These are phyloP conservation scores for Neonectria sp. DNA, from an alignment of 2,329 filamentous ascomycete species.

Conservation along the genomic window DNA sequence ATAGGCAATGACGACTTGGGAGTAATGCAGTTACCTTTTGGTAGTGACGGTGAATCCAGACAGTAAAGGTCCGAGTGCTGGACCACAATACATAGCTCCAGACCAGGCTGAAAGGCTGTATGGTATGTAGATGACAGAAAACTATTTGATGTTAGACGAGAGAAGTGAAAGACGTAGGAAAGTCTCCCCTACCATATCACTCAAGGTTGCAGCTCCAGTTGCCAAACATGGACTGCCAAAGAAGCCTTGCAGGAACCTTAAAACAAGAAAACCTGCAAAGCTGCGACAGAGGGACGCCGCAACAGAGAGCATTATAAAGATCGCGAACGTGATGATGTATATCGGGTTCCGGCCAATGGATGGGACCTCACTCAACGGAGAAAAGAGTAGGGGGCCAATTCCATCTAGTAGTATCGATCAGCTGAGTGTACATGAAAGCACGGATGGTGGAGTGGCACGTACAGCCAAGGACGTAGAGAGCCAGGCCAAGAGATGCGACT, in stretches of 20 bases:
- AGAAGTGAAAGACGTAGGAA: too few relatives aligned
- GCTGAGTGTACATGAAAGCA: too few relatives aligned
- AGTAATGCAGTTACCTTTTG: constrained; percentile 49
- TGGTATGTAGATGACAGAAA: constrained; percentile 64
- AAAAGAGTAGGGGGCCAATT: constrained; percentile 75
- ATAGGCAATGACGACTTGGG: too few relatives aligned
- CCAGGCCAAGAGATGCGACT: constrained; percentile 69
- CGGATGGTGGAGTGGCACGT: too few relatives aligned
- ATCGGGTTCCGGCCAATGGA: constrained; percentile 76
- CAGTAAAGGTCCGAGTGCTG: constrained; percentile 73
- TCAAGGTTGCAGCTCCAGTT: constrained; percentile 67
- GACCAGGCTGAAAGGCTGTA: constrained; percentile 74
- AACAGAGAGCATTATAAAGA: constrained; percentile 78
- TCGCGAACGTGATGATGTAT: constrained; percentile 76
- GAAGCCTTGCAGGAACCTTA: constrained; percentile 76
- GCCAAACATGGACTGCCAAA: constrained; percentile 77
- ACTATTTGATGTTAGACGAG: constrained; percentile 54
- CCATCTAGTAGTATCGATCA: constrained; percentile 55
- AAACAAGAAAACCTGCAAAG: constrained; percentile 74
- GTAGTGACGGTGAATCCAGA: constrained; percentile 71
- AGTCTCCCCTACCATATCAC: constrained; percentile 55
- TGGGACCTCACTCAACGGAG: constrained; percentile 77
- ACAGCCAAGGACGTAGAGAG: constrained; percentile 74
- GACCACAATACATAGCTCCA: constrained; percentile 63
- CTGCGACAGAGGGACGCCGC: constrained; percentile 75